Evolutionary conservation across 495 filamentous ascomycete genomes (phyloP).

Genomic region (Aspergillus biplanus): DNA sequence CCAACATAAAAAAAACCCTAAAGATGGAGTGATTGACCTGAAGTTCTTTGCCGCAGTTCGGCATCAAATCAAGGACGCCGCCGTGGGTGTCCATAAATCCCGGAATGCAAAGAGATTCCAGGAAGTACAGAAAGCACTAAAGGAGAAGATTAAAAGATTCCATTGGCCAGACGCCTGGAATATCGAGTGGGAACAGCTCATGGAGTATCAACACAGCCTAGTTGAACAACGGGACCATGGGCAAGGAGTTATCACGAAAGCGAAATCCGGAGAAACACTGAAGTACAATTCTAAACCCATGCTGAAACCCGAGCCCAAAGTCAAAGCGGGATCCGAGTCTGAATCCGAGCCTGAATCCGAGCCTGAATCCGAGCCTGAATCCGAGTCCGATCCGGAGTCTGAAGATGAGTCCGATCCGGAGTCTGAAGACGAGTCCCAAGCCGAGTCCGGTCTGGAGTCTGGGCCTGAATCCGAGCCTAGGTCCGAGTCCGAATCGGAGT

Average conservation of each 20-base stretch:
- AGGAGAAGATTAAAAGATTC: not conserved
- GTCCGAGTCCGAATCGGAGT: too few species aligned
- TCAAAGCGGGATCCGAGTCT: too few species aligned
- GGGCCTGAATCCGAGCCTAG: too few species aligned
- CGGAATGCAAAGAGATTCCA: not conserved
- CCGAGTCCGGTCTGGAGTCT: too few species aligned
- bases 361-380: too few species aligned
- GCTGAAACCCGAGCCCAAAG: too few species aligned
- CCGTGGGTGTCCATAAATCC: not conserved
- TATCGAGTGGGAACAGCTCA: slow-evolving; percentile 1
- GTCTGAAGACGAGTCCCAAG: too few species aligned
- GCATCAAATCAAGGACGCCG: not conserved
- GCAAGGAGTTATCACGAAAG: not conserved
- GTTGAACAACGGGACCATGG: not conserved
- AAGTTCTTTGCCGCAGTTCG: not conserved
- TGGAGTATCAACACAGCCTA: not conserved
- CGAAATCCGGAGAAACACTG: too few species aligned
- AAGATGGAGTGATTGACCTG: not conserved
- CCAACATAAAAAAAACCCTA: not conserved
- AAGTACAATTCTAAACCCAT: too few species aligned
- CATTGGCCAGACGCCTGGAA: slow-evolving; percentile 3
- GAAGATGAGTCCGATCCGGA: too few species aligned
- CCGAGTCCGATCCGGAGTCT: too few species aligned
- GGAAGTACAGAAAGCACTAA: not conserved
- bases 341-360: too few species aligned